These are phyloP conservation scores for Moelleriella libera DNA, from an alignment of 2,329 filamentous ascomycete species.

Conservation along the genomic window DNA sequence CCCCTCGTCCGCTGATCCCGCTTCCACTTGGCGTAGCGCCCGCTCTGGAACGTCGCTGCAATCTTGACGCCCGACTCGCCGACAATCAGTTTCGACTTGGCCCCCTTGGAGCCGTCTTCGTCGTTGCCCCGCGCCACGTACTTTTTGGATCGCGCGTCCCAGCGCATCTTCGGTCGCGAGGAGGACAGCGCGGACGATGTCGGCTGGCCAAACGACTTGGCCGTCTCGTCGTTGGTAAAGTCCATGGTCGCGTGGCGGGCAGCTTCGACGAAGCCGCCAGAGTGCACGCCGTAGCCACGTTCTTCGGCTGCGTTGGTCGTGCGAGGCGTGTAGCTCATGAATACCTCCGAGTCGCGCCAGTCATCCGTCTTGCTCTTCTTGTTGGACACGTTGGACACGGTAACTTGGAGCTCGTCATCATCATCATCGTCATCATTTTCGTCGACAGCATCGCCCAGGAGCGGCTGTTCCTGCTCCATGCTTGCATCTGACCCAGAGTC, in stretches of 20 bases:
- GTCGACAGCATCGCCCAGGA: conserved; percentile 32
- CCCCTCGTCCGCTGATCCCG: conserved; percentile 69
- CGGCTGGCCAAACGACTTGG: conserved; percentile 61
- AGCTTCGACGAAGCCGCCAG: conserved; percentile 72
- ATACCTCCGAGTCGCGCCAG: conserved; percentile 77
- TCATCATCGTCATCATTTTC: conserved; percentile 13
- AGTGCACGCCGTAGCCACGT: conserved; percentile 84
- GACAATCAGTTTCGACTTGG: conserved; percentile 49
- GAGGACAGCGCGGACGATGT: too few species aligned
- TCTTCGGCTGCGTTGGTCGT: conserved; percentile 74
- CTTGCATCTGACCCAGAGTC: conserved; percentile 10
- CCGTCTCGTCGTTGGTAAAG: conserved; percentile 74
- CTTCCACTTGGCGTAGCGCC: conserved; percentile 87
- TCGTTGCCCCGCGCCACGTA: conserved; percentile 89
- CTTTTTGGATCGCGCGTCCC: conserved; percentile 95
- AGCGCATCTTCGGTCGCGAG: conserved; percentile 65
- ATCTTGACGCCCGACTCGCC: conserved; percentile 95
- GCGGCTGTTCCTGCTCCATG: conserved; percentile 16
- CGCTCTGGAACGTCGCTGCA: conserved; percentile 81
- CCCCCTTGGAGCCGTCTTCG: conserved; percentile 69
- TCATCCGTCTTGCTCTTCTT: conserved; percentile 37
- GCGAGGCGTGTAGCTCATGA: conserved; percentile 91
- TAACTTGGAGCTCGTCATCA: conserved; percentile 56
- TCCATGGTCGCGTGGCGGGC: conserved; percentile 88
- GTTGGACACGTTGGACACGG: conserved; percentile 45